A percentile compares a stretch with the other conserved stretches of the same genome.
These are phyloP conservation scores for Pisolithus thermaeus DNA, from an alignment of 1,284 basidiomycete genomes.

Conservation along the genomic window DNA sequence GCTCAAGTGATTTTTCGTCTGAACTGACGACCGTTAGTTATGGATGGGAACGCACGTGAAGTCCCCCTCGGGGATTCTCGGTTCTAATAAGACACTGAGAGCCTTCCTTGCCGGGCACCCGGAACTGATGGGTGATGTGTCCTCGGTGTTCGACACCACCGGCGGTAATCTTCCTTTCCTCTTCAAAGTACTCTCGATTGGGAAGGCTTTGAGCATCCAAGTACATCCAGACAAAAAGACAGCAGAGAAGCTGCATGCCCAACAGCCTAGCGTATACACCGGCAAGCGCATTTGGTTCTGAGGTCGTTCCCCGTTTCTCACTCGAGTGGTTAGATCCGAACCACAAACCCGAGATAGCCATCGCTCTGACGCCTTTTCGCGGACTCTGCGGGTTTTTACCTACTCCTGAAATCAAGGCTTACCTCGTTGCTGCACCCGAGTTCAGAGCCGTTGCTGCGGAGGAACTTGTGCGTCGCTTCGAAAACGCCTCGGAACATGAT, in stretches of 20 bases:
- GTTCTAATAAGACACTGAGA: slow-evolving; percentile 45
- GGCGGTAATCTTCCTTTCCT: slow-evolving; percentile 85
- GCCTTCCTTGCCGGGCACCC: slow-evolving; percentile 62
- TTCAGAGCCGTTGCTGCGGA: slow-evolving; percentile 68
- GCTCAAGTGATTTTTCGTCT: neutral
- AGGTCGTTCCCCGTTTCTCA: slow-evolving; percentile 5
- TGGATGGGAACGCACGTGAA: slow-evolving; percentile 99
- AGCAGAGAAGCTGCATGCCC: slow-evolving; percentile 71
- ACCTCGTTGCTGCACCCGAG: slow-evolving; percentile 73
- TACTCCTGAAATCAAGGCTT: slow-evolving; percentile 61
- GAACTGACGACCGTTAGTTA: slow-evolving; percentile 48
- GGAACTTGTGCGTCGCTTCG: slow-evolving; percentile 44
- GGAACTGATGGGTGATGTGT: slow-evolving; percentile 64
- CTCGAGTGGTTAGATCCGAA: slow-evolving; percentile 56
- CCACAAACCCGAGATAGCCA: slow-evolving; percentile 98
- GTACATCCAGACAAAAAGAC: slow-evolving; percentile 94
- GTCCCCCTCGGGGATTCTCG: slow-evolving; percentile 68
- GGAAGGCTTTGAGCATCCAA: slow-evolving; percentile 95
- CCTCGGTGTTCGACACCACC: slow-evolving; percentile 53
- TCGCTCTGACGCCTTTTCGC: slow-evolving; percentile 87
- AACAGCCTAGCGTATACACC: slow-evolving; percentile 85
- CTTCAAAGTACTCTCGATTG: slow-evolving; percentile 91
- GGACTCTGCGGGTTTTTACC: slow-evolving; percentile 93
- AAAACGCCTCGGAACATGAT: slow-evolving; percentile 39
- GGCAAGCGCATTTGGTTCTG: slow-evolving; percentile 40